A percentile compares a stretch with the other conserved stretches of the same genome.
Evolutionary conservation across 768 basidiomycete species (phyloP).

Genomic region (Leucosporidium scottii): DNA sequence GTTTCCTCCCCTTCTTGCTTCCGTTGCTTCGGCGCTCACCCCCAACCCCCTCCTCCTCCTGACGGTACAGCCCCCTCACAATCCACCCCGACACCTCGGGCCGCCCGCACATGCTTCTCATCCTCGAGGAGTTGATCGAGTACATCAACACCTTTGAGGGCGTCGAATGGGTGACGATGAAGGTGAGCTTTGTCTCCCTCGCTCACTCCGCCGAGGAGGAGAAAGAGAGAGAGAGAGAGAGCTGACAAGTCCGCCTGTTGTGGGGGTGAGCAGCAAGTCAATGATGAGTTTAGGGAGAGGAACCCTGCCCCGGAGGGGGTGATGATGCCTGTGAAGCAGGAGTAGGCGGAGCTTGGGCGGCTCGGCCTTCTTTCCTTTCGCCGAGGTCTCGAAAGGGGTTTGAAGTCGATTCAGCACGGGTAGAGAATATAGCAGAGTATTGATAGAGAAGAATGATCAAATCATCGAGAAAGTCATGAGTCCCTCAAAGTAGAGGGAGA

Average conservation of each 20-base stretch:
- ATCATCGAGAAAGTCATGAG: too few species aligned
- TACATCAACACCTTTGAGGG: constrained; percentile 49
- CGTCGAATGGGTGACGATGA: constrained; percentile 64
- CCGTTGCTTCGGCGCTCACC: constrained; percentile 37
- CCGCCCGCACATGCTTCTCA: constrained; percentile 63
- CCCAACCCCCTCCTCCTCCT: constrained; percentile 42
- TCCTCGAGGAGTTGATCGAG: constrained; percentile 56
- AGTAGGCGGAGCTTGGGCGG: too few species aligned
- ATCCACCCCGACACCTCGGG: constrained; percentile 73
- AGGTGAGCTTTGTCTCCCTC: constrained; percentile 49
- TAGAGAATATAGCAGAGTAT: too few species aligned
- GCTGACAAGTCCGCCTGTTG: neutral
- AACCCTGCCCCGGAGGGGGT: constrained; percentile 1
- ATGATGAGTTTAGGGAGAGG: constrained; percentile 17
- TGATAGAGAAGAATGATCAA: too few species aligned
- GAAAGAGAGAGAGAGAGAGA: neutral
- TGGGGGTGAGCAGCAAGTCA: constrained; percentile 10
- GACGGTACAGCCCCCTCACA: constrained; percentile 67
- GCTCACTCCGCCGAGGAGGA: neutral
- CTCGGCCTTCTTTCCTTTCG: too few species aligned
- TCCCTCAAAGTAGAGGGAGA: too few species aligned
- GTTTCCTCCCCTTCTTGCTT: too few species aligned
- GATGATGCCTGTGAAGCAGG: neutral
- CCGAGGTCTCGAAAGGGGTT: too few species aligned
- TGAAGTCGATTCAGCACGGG: too few species aligned